A percentile compares a stretch with the other conserved stretches of the same genome.
These are phyloP conservation scores for Solanum pimpinellifolium DNA, from an alignment of 257 asterid species.

Conservation along the genomic window DNA sequence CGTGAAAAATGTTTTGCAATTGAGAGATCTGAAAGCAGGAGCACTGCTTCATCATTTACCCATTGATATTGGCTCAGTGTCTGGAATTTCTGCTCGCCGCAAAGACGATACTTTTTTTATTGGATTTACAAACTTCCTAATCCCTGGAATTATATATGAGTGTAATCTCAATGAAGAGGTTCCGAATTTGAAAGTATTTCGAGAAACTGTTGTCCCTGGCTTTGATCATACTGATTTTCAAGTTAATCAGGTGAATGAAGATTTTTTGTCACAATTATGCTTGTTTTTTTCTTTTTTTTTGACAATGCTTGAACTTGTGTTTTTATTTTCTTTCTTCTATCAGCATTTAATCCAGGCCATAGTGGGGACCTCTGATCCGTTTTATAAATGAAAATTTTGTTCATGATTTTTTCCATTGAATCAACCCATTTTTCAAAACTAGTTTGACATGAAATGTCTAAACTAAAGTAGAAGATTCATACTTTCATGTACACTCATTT, in stretches of 20 bases:
- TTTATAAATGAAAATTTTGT: background rate
- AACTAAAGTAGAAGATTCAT: background rate
- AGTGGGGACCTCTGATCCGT: background rate
- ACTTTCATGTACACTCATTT: background rate
- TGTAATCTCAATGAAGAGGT: conserved; percentile 48
- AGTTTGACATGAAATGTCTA: background rate
- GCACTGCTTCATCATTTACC: conserved; percentile 58
- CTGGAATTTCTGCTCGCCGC: conserved; percentile 60
- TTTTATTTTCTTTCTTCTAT: background rate
- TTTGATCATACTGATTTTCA: conserved; percentile 63
- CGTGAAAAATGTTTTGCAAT: conserved; percentile 79
- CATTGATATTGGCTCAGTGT: conserved; percentile 76
- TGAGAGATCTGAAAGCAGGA: conserved; percentile 77
- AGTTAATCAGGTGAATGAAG: conserved; percentile 60
- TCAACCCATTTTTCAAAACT: background rate
- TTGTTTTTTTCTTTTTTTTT: background rate
- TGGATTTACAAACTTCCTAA: conserved; percentile 81
- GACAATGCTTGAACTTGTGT: background rate
- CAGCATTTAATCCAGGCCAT: background rate
- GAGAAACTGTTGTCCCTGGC: conserved; percentile 69
- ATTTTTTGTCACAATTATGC: background rate
- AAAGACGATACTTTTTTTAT: conserved; percentile 48
- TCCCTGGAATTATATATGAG: conserved; percentile 71
- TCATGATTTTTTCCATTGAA: background rate
- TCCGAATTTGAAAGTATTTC: conserved; percentile 56